These are phyloP conservation scores for Biscogniauxia mediterranea DNA, from an alignment of 2,329 filamentous ascomycete species.

Conservation along the genomic window DNA sequence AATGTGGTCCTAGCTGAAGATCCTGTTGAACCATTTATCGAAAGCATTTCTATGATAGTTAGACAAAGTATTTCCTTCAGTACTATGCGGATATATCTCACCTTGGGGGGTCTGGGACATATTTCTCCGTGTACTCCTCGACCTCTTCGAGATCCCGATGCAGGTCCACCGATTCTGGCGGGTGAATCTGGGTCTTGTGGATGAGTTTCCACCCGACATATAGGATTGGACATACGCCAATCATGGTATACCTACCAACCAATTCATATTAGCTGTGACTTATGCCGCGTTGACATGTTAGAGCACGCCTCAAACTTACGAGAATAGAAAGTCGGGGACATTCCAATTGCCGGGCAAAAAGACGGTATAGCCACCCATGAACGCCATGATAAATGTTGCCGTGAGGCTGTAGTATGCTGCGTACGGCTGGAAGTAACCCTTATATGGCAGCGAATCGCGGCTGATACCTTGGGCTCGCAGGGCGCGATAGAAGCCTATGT, in stretches of 20 bases:
- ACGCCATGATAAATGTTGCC: slow-evolving; percentile 67
- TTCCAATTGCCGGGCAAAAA: slow-evolving; percentile 71
- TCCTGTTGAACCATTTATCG: slow-evolving; percentile 25
- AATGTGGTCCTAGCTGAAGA: slow-evolving; percentile 20
- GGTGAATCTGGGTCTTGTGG: slow-evolving; percentile 59
- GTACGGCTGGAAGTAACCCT: slow-evolving; percentile 67
- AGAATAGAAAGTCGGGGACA: slow-evolving; percentile 69
- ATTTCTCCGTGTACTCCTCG: slow-evolving; percentile 65
- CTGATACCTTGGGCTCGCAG: slow-evolving; percentile 67
- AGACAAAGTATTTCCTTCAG: background rate
- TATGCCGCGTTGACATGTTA: background rate
- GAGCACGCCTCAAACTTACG: slow-evolving; percentile 39
- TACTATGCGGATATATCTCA: slow-evolving; percentile 32
- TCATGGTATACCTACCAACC: slow-evolving; percentile 61
- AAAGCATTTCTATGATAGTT: slow-evolving; percentile 19
- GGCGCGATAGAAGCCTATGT: slow-evolving; percentile 70
- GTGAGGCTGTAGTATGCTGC: slow-evolving; percentile 64
- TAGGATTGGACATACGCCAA: slow-evolving; percentile 67
- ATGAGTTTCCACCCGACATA: slow-evolving; percentile 71
- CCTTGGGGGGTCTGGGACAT: slow-evolving; percentile 52
- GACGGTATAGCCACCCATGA: slow-evolving; percentile 73
- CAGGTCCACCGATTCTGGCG: slow-evolving; percentile 61
- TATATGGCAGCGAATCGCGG: slow-evolving; percentile 68
- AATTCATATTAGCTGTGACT: background rate
- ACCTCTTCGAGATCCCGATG: slow-evolving; percentile 61